Percentiles rank a stretch among this genome's conserved stretches.
Evolutionary conservation across 208 protist genomes (phyloP).

Genomic region (Trypanosoma brucei): DNA sequence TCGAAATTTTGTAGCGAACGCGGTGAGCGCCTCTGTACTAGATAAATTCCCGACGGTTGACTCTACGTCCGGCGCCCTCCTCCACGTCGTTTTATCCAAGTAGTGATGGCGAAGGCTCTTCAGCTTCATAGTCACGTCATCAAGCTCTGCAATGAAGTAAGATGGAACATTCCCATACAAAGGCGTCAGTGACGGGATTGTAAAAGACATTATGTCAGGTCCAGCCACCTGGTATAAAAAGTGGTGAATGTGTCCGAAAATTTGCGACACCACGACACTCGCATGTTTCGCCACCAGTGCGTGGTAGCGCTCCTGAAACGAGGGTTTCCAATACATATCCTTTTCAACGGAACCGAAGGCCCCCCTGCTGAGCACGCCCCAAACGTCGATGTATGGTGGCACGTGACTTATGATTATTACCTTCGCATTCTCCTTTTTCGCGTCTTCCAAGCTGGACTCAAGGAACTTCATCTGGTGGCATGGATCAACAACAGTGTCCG

Average conservation of each 20-base stretch:
- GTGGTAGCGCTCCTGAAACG: constrained; percentile 46
- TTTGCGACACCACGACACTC: constrained; percentile 38
- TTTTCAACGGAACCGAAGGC: constrained; percentile 23
- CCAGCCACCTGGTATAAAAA: constrained; percentile 42
- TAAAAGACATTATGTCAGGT: constrained; percentile 26
- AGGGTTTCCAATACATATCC: constrained; percentile 69
- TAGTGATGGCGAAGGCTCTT: constrained; percentile 46
- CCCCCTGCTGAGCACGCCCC: constrained; percentile 29
- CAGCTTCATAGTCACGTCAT: constrained; percentile 23
- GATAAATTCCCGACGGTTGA: constrained; percentile 35
- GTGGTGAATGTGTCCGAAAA: constrained; percentile 76
- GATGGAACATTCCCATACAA: constrained; percentile 61
- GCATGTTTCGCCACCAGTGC: constrained; percentile 41
- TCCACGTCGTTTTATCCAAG: constrained; percentile 26
- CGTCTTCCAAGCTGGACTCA: constrained; percentile 28
- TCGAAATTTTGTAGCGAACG: constrained; percentile 16
- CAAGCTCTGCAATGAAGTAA: constrained; percentile 58
- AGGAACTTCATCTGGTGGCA: constrained; percentile 74
- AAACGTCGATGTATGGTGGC: constrained; percentile 52
- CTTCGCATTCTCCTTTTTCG: constrained; percentile 30
- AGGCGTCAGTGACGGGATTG: constrained; percentile 63
- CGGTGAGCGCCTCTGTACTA: constrained; percentile 17
- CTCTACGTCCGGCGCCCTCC: constrained; percentile 26
- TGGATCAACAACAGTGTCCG: constrained; percentile 33
- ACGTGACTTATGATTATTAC: constrained; percentile 81